A percentile compares a stretch with the other conserved stretches of the same genome.
Conservation (phyloP, 1,139 yeast genomes). For the Meyerozyma smithsonii region DNA sequence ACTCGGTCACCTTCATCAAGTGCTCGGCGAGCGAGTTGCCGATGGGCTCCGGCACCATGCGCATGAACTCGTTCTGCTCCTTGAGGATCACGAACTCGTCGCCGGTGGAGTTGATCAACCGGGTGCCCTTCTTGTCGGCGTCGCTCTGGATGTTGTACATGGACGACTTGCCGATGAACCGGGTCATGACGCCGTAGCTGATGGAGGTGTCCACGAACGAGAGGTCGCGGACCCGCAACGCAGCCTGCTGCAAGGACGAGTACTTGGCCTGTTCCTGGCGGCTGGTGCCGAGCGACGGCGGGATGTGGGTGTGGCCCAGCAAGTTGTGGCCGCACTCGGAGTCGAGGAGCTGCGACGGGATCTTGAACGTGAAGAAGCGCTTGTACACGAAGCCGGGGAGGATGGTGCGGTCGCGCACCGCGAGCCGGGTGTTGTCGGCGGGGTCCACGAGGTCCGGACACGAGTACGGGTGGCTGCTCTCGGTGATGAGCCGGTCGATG, state of each 20-base stretch:
- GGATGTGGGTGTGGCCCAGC: slow-evolving; percentile 3
- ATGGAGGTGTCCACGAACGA: slow-evolving; percentile 13
- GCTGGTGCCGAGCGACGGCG: background rate
- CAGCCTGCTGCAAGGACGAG: no score
- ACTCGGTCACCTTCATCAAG: slow-evolving; percentile 15
- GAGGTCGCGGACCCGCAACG: slow-evolving; percentile 13
- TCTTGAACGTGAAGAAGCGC: slow-evolving; percentile 7
- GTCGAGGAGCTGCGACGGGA: slow-evolving; percentile 7
- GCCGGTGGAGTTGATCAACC: slow-evolving; percentile 32
- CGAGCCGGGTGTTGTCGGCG: slow-evolving; percentile 21
- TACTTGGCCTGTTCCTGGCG: slow-evolving; percentile 1
- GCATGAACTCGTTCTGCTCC: slow-evolving; percentile 23
- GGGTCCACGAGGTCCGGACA: slow-evolving; percentile 22
- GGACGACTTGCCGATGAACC: slow-evolving; percentile 20
- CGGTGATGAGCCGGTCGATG: slow-evolving; percentile 30
- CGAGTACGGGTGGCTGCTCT: slow-evolving; percentile 13
- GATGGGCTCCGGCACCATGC: slow-evolving; percentile 25
- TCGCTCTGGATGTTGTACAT: slow-evolving; percentile 18
- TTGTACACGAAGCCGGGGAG: slow-evolving; percentile 7
- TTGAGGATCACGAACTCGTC: slow-evolving; percentile 41
- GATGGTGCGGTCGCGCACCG: slow-evolving; percentile 8
- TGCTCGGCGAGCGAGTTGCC: slow-evolving; percentile 8
- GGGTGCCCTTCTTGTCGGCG: slow-evolving; percentile 18
- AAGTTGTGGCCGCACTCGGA: slow-evolving; percentile 2
- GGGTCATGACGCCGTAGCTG: slow-evolving; percentile 17